These are phyloP conservation scores for Neofusicoccum parvum DNA, from an alignment of 2,329 filamentous ascomycete genomes.

Conservation along the genomic window DNA sequence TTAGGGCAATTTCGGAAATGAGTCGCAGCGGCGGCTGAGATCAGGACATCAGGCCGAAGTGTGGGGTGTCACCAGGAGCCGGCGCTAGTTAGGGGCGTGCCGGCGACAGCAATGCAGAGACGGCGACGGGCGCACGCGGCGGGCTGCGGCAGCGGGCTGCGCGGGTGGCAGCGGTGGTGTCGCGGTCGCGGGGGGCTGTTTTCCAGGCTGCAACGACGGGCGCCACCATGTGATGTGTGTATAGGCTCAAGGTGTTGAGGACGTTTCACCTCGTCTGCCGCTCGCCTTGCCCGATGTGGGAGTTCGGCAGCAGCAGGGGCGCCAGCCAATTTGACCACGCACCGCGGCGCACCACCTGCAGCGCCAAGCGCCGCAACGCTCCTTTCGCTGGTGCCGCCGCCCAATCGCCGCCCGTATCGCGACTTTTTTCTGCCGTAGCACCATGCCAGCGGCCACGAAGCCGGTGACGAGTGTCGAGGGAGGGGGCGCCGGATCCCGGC, in stretches of 20 bases:
- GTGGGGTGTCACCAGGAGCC: neutral
- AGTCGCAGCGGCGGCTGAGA: neutral
- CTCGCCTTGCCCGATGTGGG: neutral
- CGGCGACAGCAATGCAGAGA: neutral
- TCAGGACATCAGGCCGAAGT: conserved; percentile 2
- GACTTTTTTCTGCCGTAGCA: neutral
- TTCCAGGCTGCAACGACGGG: neutral
- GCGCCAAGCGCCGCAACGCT: conserved; percentile 6
- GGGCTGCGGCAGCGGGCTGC: too few species aligned
- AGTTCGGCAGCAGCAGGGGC: neutral
- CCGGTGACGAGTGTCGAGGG: neutral
- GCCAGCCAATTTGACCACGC: neutral
- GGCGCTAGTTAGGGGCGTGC: conserved; percentile 2
- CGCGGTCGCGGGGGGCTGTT: too few species aligned
- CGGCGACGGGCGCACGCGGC: too few species aligned
- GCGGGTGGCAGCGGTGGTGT: too few species aligned
- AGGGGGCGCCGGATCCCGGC: conserved; percentile 2
- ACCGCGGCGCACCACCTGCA: conserved; percentile 6
- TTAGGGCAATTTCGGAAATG: conserved; percentile 16
- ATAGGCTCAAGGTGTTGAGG: neutral
- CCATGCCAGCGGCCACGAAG: neutral
- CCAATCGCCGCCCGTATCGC: conserved; percentile 1
- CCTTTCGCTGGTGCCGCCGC: neutral
- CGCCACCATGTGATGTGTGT: neutral
- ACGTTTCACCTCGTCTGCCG: neutral